phyloP scores from a whole-genome alignment of 768 basidiomycete genomes.

The Tephrocybe sp. region DNA sequence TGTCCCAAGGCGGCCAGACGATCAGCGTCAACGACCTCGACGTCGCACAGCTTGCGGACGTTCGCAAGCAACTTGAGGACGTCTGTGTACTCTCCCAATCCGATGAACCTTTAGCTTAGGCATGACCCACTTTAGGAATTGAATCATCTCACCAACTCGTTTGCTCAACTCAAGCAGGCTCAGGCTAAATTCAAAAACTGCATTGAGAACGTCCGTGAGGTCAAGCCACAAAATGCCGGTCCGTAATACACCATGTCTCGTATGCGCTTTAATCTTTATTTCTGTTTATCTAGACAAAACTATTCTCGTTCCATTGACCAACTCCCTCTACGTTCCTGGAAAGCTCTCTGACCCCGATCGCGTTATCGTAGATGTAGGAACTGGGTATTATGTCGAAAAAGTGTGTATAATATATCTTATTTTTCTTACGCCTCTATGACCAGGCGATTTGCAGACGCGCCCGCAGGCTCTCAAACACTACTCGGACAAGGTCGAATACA shows the following conservation, averaged over 20 bases:
- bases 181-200: constrained; percentile 91
- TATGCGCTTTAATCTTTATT: background rate
- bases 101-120: background rate
- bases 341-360: constrained; percentile 80
- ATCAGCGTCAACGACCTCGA: constrained; percentile 84
- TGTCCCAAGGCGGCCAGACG: constrained; percentile 59
- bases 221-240: constrained; percentile 72
- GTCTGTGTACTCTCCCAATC: constrained; percentile 39
- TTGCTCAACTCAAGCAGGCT: constrained; percentile 89
- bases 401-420: constrained; percentile 38
- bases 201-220: constrained; percentile 73
- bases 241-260: constrained; percentile 9
- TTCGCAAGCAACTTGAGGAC: constrained; percentile 91
- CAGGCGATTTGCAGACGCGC: constrained; percentile 61
- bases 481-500: constrained; percentile 75
- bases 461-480: constrained; percentile 83
- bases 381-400: constrained; percentile 96
- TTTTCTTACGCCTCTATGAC: background rate
- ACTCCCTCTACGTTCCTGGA: constrained; percentile 94
- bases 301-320: constrained; percentile 89
- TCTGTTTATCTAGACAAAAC: constrained; percentile 80
- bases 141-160: constrained; percentile 87
- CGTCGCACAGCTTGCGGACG: constrained; percentile 82
- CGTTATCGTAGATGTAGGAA: constrained; percentile 94
- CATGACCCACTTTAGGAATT: constrained; percentile 64